phyloP scores from a whole-genome alignment of 2,329 filamentous ascomycete genomes.

The Talaromyces sp. region DNA sequence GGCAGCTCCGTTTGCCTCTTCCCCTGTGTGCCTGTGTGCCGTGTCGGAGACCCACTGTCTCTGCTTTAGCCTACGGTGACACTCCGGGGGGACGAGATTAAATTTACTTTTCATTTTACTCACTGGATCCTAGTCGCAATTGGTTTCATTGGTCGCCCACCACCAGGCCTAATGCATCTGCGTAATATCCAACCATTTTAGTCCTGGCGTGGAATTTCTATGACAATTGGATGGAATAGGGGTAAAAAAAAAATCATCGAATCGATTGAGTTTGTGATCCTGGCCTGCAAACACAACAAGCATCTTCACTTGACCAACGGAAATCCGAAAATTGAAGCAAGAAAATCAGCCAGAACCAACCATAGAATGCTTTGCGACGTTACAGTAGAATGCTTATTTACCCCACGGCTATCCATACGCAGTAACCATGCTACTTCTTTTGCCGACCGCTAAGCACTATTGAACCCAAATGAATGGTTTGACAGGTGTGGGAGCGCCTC shows the following conservation, averaged over 20 bases:
- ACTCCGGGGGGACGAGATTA: conserved; percentile 13
- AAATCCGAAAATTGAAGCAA: too few species aligned
- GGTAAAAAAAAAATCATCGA: background rate
- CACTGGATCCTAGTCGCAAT: background rate
- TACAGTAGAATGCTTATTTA: too few species aligned
- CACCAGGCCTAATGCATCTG: background rate
- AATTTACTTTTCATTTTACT: conserved; percentile 1
- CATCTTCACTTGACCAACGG: too few species aligned
- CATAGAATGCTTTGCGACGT: too few species aligned
- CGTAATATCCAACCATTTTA: conserved; percentile 5
- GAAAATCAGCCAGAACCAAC: too few species aligned
- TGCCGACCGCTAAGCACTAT: conserved; percentile 8
- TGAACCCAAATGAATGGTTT: conserved; percentile 24
- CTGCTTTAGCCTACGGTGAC: conserved; percentile 6
- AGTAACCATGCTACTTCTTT: background rate
- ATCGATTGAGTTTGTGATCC: too few species aligned
- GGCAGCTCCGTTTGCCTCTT: conserved; percentile 11
- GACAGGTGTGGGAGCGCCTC: conserved; percentile 22
- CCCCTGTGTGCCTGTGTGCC: conserved; percentile 20
- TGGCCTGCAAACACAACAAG: too few species aligned
- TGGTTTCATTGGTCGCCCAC: background rate
- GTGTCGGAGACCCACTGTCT: conserved; percentile 21
- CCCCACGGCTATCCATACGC: background rate
- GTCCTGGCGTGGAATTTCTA: background rate
- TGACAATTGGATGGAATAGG: background rate